These are phyloP conservation scores for Cryptococcus hybrid DNA, from an alignment of 1,284 basidiomycete genomes.

Conservation along the genomic window DNA sequence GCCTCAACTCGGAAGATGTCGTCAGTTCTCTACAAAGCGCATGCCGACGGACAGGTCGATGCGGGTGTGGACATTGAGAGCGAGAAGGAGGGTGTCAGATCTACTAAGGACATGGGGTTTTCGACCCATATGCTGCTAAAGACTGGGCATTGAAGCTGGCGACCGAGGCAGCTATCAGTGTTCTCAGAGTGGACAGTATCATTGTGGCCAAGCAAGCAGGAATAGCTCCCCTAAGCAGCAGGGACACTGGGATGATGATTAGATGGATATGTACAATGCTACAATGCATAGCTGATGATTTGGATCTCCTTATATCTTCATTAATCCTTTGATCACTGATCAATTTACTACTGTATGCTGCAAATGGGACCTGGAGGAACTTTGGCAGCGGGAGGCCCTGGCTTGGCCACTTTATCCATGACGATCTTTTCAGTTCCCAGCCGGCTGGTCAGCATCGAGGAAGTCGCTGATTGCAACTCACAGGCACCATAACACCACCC, in stretches of 20 bases:
- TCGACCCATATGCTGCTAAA: conserved; percentile 49
- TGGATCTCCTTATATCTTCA: neutral
- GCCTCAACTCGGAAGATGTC: conserved; percentile 89
- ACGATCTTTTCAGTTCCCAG: conserved; percentile 19
- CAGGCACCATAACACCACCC: conserved; percentile 42
- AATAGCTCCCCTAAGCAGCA: conserved; percentile 51
- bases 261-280: conserved; percentile 8
- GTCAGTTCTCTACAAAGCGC: conserved; percentile 86
- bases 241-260: conserved; percentile 53
- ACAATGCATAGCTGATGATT: conserved; percentile 4
- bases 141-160: conserved; percentile 52
- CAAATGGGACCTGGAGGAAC: conserved; percentile 14
- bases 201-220: conserved; percentile 96
- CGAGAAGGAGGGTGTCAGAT: conserved; percentile 28
- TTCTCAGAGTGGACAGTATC: conserved; percentile 94
- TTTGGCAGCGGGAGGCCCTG: neutral
- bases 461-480: conserved; percentile 13
- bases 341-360: conserved; percentile 9
- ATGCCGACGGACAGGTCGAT: conserved; percentile 59
- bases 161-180: conserved; percentile 90
- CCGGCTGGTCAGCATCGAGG: neutral
- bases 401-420: conserved; percentile 25
- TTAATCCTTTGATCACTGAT: neutral
- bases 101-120: conserved; percentile 24
- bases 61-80: conserved; percentile 77